phyloP scores from a whole-genome alignment of 805 yeast genomes.

The Zygosaccharomyces siamensis region DNA sequence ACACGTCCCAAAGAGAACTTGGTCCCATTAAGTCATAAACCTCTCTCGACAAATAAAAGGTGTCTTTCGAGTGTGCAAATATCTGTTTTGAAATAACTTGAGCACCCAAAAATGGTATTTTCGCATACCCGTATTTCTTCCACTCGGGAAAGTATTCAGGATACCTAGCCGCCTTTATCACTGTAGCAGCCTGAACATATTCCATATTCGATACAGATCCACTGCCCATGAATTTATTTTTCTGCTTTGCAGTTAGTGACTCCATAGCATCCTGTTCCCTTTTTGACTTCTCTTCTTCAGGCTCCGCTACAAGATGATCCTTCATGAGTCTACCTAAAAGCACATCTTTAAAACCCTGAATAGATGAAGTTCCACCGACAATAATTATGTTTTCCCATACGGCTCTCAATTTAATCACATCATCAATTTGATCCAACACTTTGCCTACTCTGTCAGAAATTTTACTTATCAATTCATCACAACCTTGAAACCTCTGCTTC shows the following conservation, averaged over 20 bases:
- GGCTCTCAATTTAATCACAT: conserved; percentile 67
- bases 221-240: conserved; percentile 26
- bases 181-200: conserved; percentile 72
- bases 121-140: conserved; percentile 77
- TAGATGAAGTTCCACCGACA: conserved; percentile 70
- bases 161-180: conserved; percentile 59
- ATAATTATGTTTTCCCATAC: conserved; percentile 80
- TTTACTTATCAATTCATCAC: conserved; percentile 50
- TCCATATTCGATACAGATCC: conserved; percentile 29
- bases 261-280: conserved; percentile 32
- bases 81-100: conserved; percentile 84
- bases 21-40: conserved; percentile 81
- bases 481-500: conserved; percentile 82
- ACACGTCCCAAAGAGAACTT: conserved; percentile 67
- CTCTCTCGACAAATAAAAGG: conserved; percentile 61
- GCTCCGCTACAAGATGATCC: conserved; percentile 46
- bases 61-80: conserved; percentile 59
- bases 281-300: conserved; percentile 24
- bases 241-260: conserved; percentile 32
- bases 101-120: conserved; percentile 77
- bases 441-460: conserved; percentile 53
- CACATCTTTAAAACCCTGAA: conserved; percentile 73
- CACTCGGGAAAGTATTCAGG: conserved; percentile 95
- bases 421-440: conserved; percentile 54
- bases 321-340: conserved; percentile 53